Percentiles rank a stretch among this genome's conserved stretches.
Conservation (phyloP, 306 rosid genomes). For the Malus asiatica region DNA sequence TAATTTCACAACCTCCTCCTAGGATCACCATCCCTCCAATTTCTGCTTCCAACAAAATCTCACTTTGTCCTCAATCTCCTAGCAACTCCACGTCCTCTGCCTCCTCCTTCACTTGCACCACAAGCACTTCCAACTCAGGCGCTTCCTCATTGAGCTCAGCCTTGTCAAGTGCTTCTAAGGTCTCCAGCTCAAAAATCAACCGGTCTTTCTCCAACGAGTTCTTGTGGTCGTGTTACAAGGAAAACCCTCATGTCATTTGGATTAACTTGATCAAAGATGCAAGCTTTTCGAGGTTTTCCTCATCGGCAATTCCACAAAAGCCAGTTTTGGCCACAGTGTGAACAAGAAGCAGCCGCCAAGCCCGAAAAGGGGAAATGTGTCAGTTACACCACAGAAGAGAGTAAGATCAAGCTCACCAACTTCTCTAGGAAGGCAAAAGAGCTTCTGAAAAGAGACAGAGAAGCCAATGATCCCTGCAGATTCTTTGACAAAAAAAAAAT, state of each 20-base stretch:
- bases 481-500: no score
- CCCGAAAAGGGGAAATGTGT: constrained; percentile 7
- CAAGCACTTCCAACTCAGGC: background rate
- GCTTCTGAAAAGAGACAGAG: constrained; percentile 51
- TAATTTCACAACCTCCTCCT: constrained; percentile 40
- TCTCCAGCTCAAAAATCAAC: constrained; percentile 30
- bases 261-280: constrained; percentile 48
- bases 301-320: background rate
- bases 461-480: constrained; percentile 4
- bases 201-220: constrained; percentile 64
- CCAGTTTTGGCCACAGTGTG: background rate
- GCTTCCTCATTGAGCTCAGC: constrained; percentile 32
- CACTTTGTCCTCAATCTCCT: constrained; percentile 57
- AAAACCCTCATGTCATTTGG: constrained; percentile 63
- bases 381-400: constrained; percentile 46
- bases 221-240: constrained; percentile 54
- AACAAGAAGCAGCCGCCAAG: constrained; percentile 2
- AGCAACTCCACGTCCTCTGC: constrained; percentile 48
- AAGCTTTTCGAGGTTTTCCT: background rate
- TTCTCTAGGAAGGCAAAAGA: constrained; percentile 57
- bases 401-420: constrained; percentile 51
- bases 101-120: constrained; percentile 43
- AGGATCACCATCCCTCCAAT: constrained; percentile 3
- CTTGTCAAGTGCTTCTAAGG: constrained; percentile 32
- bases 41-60: constrained; percentile 31